phyloP scores from a whole-genome alignment of 495 filamentous ascomycete genomes.

The Niebla homalea region DNA sequence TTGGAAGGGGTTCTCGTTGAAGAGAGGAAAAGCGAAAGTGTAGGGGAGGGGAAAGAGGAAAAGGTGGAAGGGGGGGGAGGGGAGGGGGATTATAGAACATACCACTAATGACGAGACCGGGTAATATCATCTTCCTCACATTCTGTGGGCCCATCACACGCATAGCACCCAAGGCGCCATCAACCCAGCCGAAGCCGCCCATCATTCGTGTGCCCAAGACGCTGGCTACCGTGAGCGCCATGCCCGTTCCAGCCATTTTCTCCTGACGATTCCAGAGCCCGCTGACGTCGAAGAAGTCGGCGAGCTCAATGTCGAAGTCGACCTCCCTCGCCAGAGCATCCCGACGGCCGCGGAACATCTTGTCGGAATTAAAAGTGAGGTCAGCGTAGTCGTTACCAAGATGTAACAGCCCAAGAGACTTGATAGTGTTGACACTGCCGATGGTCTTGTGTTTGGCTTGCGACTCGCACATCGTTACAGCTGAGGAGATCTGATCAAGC shows the following conservation, averaged over 20 bases:
- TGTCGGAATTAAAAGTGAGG: slow-evolving; percentile 72
- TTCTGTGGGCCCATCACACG: slow-evolving; percentile 77
- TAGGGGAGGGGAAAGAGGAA: too few species aligned
- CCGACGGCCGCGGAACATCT: slow-evolving; percentile 78
- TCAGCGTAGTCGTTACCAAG: slow-evolving; percentile 74
- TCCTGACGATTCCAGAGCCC: slow-evolving; percentile 80
- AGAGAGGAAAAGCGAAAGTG: too few species aligned
- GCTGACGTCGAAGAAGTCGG: slow-evolving; percentile 84
- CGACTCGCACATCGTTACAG: slow-evolving; percentile 70
- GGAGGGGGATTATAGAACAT: slow-evolving; percentile 27
- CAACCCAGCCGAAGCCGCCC: slow-evolving; percentile 76
- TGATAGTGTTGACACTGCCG: slow-evolving; percentile 73
- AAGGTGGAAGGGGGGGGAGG: background rate
- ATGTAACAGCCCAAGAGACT: slow-evolving; percentile 75
- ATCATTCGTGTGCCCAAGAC: slow-evolving; percentile 60
- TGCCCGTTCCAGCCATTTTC: slow-evolving; percentile 80
- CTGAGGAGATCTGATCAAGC: slow-evolving; percentile 68
- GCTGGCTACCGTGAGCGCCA: slow-evolving; percentile 87
- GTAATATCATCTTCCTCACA: slow-evolving; percentile 65
- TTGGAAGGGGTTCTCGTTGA: background rate
- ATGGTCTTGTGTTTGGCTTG: slow-evolving; percentile 68
- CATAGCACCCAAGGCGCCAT: slow-evolving; percentile 66
- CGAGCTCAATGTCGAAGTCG: slow-evolving; percentile 72
- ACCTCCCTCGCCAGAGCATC: slow-evolving; percentile 73
- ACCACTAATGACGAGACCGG: slow-evolving; percentile 66